These are phyloP conservation scores for Lonicera japonica DNA, from an alignment of 129 eudicot species.

Conservation along the genomic window DNA sequence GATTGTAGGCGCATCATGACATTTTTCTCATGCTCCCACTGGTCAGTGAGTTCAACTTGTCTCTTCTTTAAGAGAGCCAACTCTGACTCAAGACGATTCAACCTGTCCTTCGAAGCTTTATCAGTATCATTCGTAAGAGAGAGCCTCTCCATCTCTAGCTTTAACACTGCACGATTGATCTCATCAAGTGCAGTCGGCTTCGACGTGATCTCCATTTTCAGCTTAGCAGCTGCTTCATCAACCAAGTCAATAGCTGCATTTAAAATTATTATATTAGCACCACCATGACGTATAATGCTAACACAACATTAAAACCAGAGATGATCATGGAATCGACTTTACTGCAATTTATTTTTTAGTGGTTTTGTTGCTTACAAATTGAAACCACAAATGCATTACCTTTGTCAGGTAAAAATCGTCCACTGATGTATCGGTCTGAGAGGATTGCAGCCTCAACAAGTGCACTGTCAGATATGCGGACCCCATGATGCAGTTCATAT, in stretches of 20 bases:
- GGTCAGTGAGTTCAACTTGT: constrained; percentile 70
- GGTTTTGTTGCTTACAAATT: too few species aligned
- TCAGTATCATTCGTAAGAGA: constrained; percentile 90
- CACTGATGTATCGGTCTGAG: constrained; percentile 96
- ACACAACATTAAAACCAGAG: neutral
- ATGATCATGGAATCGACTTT: neutral
- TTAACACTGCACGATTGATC: constrained; percentile 78
- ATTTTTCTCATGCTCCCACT: constrained; percentile 93
- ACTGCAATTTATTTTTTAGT: too few species aligned
- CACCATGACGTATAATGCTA: neutral
- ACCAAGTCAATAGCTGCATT: constrained; percentile 91
- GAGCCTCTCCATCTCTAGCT: constrained; percentile 92
- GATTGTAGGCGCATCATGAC: constrained; percentile 93
- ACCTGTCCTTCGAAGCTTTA: constrained; percentile 87
- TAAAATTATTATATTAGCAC: neutral
- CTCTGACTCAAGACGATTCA: constrained; percentile 79
- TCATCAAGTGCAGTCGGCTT: constrained; percentile 99
- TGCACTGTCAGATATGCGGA: constrained; percentile 90
- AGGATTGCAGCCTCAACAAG: constrained; percentile 95
- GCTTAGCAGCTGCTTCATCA: constrained; percentile 98
- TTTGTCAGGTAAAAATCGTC: constrained; percentile 94
- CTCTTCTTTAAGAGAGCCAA: constrained; percentile 67
- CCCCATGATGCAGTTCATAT: constrained; percentile 96
- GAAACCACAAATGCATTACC: constrained; percentile 49
- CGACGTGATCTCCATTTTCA: constrained; percentile 98